Percentiles rank a stretch among this genome's conserved stretches.
These are phyloP conservation scores for Phaseolus coccineus DNA, from an alignment of 331 rosid species.

Conservation along the genomic window DNA sequence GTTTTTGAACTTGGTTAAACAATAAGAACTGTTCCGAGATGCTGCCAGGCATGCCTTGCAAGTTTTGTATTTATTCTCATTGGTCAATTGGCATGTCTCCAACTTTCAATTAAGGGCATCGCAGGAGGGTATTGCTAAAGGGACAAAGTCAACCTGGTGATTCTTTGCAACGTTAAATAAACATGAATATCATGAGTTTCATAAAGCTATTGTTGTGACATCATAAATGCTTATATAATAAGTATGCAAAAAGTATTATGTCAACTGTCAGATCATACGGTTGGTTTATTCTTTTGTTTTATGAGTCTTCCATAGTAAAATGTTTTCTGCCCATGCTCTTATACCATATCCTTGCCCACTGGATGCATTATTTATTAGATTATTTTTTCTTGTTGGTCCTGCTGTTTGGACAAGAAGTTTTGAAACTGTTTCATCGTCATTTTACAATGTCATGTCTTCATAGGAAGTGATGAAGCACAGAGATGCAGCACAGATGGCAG, in stretches of 20 bases:
- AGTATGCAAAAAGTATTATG: slow-evolving; percentile 29
- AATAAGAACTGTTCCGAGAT: neutral
- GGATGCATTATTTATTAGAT: slow-evolving; percentile 18
- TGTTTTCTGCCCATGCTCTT: slow-evolving; percentile 7
- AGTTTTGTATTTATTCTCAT: neutral
- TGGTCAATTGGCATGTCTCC: neutral
- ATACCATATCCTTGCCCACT: slow-evolving; percentile 1
- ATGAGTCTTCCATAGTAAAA: slow-evolving; percentile 10
- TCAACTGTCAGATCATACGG: neutral
- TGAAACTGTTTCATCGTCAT: slow-evolving; percentile 21
- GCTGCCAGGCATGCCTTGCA: neutral
- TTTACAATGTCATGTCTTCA: slow-evolving; percentile 18
- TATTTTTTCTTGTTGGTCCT: slow-evolving; percentile 17
- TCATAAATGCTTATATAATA: neutral
- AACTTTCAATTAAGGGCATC: neutral
- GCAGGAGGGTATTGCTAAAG: slow-evolving; percentile 13
- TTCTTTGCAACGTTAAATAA: neutral
- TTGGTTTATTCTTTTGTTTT: slow-evolving; percentile 6
- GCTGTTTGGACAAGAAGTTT: neutral
- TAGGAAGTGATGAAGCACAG: slow-evolving; percentile 94
- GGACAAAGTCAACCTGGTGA: slow-evolving; percentile 16
- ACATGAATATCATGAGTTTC: neutral
- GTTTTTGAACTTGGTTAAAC: neutral
- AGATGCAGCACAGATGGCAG: slow-evolving; percentile 94
- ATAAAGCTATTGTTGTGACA: neutral